These are phyloP conservation scores for Favolaschia claudopus DNA, from an alignment of 768 basidiomycete genomes.

Conservation along the genomic window DNA sequence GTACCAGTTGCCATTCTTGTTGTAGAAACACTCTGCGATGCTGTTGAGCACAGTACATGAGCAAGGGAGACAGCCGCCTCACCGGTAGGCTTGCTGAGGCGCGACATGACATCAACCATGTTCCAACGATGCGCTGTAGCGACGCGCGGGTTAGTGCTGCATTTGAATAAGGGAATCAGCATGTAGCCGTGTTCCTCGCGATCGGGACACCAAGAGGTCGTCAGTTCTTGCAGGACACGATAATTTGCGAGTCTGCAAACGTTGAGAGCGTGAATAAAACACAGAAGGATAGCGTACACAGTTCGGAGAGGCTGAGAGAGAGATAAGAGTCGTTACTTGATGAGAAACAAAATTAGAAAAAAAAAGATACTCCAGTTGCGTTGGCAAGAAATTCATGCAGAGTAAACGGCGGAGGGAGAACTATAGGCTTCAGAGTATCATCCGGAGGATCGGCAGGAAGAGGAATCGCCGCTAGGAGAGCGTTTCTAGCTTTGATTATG, in stretches of 20 bases:
- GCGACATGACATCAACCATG: conserved; percentile 65
- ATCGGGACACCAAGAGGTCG: conserved; percentile 82
- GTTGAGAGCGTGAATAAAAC: not conserved
- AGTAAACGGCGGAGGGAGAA: conserved; percentile 68
- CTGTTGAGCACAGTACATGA: not conserved
- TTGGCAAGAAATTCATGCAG: conserved; percentile 74
- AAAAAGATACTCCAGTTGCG: conserved; percentile 58
- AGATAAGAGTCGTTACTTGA: not conserved
- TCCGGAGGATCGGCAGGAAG: conserved; percentile 70
- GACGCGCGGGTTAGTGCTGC: conserved; percentile 80
- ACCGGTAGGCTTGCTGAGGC: conserved; percentile 73
- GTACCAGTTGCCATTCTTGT: conserved; percentile 83
- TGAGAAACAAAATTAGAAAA: not conserved
- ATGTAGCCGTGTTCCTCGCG: conserved; percentile 86
- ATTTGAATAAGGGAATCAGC: conserved; percentile 77
- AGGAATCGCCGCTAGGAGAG: conserved; percentile 65
- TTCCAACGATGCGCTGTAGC: conserved; percentile 80
- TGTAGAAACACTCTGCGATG: conserved; percentile 78
- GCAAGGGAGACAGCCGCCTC: conserved; percentile 5
- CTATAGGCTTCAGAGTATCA: conserved; percentile 71
- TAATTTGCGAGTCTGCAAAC: conserved; percentile 66
- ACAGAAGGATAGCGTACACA: conserved; percentile 46
- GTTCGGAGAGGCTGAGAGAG: conserved; percentile 58
- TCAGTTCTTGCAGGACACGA: conserved; percentile 69
- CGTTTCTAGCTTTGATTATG: conserved; percentile 60